A percentile compares a stretch with the other conserved stretches of the same genome.
Conservation (phyloP, 805 yeast genomes). For the Yarrowia sp. region DNA sequence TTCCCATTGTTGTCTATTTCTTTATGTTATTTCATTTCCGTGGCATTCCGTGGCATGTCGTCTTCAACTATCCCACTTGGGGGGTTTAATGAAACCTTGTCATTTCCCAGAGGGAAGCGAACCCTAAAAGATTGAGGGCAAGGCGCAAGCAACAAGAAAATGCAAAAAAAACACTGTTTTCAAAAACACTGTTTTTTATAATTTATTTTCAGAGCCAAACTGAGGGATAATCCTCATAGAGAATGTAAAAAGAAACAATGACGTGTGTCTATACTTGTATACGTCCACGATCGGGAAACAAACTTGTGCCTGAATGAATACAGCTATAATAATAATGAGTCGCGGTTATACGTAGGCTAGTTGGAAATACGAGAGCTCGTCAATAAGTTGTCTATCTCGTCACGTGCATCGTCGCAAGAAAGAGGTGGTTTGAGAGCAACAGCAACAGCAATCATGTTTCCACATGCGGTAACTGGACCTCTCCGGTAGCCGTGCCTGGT, state of each 20-base stretch:
- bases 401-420: not conserved
- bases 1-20: not conserved
- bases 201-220: not conserved
- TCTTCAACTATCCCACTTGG: not conserved
- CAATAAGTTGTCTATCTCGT: too few relatives aligned
- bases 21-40: not conserved
- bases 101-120: not conserved
- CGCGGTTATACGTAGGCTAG: too few relatives aligned
- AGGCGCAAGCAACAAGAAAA: not conserved
- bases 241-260: not conserved
- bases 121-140: not conserved
- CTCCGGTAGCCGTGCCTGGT: not conserved
- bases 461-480: too few relatives aligned
- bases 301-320: not conserved
- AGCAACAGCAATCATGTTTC: not conserved
- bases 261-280: too few relatives aligned
- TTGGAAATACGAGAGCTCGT: too few relatives aligned
- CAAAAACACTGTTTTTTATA: too few relatives aligned
- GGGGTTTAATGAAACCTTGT: not conserved
- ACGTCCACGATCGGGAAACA: too few relatives aligned
- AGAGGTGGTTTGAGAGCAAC: not conserved
- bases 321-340: too few relatives aligned
- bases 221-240: not conserved
- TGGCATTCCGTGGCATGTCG: too few relatives aligned
- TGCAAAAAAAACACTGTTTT: too few relatives aligned